Evolutionary conservation across 1,284 basidiomycete species (phyloP).

Genomic region (Austropuccinia psidii): DNA sequence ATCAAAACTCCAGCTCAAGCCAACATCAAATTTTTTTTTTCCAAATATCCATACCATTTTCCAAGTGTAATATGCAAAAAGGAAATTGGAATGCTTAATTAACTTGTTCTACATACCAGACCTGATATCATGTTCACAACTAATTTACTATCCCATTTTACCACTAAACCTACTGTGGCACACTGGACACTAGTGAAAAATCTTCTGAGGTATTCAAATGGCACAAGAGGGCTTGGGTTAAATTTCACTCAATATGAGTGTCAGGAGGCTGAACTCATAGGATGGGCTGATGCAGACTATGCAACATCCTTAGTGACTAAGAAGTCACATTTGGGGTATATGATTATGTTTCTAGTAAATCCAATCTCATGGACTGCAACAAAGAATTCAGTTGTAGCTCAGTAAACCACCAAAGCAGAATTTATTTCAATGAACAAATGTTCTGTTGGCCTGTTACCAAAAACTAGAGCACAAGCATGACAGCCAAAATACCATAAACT

Average conservation of each 20-base stretch:
- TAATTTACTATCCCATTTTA: constrained; percentile 9
- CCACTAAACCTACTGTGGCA: background rate
- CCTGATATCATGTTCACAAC: constrained; percentile 1
- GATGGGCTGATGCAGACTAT: constrained; percentile 21
- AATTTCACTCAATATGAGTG: background rate
- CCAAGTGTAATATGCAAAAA: background rate
- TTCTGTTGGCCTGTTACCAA: too few species aligned
- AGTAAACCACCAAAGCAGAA: too few species aligned
- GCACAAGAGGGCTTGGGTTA: background rate
- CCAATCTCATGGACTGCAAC: constrained; percentile 3
- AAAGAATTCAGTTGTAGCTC: background rate
- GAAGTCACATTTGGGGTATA: background rate
- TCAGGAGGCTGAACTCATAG: background rate
- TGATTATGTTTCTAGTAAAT: background rate
- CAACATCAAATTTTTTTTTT: too few species aligned
- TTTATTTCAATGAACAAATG: too few species aligned
- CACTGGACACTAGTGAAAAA: background rate
- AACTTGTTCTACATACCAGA: background rate
- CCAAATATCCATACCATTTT: background rate
- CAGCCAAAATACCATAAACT: too few species aligned
- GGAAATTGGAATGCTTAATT: constrained; percentile 1
- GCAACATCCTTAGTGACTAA: background rate
- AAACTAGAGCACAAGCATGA: too few species aligned
- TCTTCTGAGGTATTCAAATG: background rate
- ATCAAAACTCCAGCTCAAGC: background rate